These are phyloP conservation scores for Prosopis cineraria DNA, from an alignment of 306 rosid genomes.

Conservation along the genomic window DNA sequence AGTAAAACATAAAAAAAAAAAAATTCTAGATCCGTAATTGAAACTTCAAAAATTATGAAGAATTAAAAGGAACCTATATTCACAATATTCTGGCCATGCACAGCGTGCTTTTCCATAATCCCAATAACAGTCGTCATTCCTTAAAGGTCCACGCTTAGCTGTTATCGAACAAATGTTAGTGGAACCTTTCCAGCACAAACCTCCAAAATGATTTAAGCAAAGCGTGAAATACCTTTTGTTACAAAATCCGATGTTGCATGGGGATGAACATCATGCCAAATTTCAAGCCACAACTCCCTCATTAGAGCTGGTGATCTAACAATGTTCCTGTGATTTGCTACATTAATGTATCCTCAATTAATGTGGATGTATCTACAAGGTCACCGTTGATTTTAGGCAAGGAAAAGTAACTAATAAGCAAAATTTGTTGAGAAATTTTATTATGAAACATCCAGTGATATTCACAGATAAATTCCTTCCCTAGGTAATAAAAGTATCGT, in stretches of 20 bases:
- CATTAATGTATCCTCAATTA: slow-evolving; percentile 49
- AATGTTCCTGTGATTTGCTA: slow-evolving; percentile 98
- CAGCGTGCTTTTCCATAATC: slow-evolving; percentile 99
- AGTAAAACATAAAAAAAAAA: background rate
- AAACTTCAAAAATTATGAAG: slow-evolving; percentile 10
- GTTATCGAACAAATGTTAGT: slow-evolving; percentile 39
- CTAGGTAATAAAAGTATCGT: slow-evolving; percentile 24
- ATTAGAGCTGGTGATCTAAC: slow-evolving; percentile 90
- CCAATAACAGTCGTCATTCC: slow-evolving; percentile 97
- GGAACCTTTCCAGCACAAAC: slow-evolving; percentile 35
- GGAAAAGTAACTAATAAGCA: slow-evolving; percentile 11
- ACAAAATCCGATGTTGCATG: slow-evolving; percentile 72
- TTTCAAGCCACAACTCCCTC: slow-evolving; percentile 98
- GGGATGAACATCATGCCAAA: slow-evolving; percentile 96
- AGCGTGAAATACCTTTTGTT: slow-evolving; percentile 70
- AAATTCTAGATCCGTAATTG: slow-evolving; percentile 8
- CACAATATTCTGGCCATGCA: slow-evolving; percentile 95
- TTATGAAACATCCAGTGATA: background rate
- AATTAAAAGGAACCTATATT: slow-evolving; percentile 72
- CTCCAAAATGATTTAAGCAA: slow-evolving; percentile 14
- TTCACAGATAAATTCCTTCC: slow-evolving; percentile 24
- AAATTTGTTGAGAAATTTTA: slow-evolving; percentile 5
- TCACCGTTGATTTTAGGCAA: slow-evolving; percentile 17
- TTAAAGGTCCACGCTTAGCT: slow-evolving; percentile 98
- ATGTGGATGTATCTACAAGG: slow-evolving; percentile 25